These are phyloP conservation scores for Fraxinus cuspidata DNA, from an alignment of 257 asterid species.

Conservation along the genomic window DNA sequence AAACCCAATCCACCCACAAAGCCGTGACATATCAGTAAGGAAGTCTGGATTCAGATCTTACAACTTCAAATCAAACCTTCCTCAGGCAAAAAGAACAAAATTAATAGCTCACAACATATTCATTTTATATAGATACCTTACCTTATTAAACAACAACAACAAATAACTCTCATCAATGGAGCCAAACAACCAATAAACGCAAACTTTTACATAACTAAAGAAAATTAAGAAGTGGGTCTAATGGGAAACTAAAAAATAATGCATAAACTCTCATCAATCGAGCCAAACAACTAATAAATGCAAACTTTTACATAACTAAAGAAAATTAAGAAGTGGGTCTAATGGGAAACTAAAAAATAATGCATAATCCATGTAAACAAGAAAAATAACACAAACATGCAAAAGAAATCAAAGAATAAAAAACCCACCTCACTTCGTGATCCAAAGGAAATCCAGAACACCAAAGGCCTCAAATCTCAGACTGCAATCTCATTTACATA, in stretches of 20 bases:
- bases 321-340: constrained; percentile 9
- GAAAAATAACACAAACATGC: neutral
- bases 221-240: constrained; percentile 9
- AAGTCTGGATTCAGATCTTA: constrained; percentile 19
- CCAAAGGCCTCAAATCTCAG: constrained; percentile 24
- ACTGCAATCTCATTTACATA: constrained; percentile 26
- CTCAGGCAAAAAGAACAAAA: neutral
- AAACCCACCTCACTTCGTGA: constrained; percentile 39
- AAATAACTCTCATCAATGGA: constrained; percentile 1
- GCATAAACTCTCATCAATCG: constrained; percentile 3
- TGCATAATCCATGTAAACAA: constrained; percentile 22
- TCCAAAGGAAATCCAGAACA: constrained; percentile 29
- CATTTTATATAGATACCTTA: neutral
- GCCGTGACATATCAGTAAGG: neutral
- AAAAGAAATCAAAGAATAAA: neutral
- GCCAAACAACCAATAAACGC: constrained; percentile 22
- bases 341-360: neutral
- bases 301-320: neutral
- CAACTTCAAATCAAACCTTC: neutral
- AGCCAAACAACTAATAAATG: constrained; percentile 23
- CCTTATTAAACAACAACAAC: constrained; percentile 8
- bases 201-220: neutral
- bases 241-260: neutral
- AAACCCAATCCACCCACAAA: neutral
- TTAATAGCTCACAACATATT: neutral